phyloP scores from a whole-genome alignment of 139 green algal species.

The Chlamydomonas asymmetrica region DNA sequence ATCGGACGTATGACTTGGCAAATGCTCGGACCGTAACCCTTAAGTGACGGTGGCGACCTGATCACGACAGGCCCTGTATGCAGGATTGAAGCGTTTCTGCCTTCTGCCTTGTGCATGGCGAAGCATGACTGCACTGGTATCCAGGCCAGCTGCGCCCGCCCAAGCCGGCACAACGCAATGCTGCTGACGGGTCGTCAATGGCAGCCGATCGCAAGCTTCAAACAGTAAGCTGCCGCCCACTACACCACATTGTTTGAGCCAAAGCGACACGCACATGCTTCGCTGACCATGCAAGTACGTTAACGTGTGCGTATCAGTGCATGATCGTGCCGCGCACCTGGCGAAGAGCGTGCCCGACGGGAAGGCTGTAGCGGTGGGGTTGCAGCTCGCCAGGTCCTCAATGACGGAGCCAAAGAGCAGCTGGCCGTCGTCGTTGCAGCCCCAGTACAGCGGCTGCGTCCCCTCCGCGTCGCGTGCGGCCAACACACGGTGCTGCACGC shows the following conservation, averaged over 20 bases:
- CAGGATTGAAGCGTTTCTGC: neutral
- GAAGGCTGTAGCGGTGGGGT: conserved; percentile 69
- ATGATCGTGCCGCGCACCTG: too few species aligned
- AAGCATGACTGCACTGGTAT: too few species aligned
- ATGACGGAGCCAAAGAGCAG: conserved; percentile 62
- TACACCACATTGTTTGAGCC: neutral
- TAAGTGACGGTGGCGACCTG: too few species aligned
- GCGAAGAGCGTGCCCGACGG: conserved; percentile 40
- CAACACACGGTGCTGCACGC: conserved; percentile 56
- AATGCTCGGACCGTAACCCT: too few species aligned
- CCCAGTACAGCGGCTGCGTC: conserved; percentile 68
- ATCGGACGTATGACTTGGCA: too few species aligned
- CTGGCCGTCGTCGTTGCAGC: conserved; percentile 55
- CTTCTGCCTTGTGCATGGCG: neutral
- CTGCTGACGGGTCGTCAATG: too few species aligned
- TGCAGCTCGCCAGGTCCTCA: conserved; percentile 59
- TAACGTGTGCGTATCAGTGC: too few species aligned
- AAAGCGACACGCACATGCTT: neutral
- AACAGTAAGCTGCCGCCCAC: neutral
- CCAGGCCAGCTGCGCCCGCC: too few species aligned
- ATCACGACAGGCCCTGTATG: too few species aligned
- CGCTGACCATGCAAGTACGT: too few species aligned
- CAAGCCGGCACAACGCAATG: too few species aligned
- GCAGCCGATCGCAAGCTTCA: too few species aligned
- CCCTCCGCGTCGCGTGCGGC: conserved; percentile 40